These are phyloP conservation scores for Vitis vinifera DNA, from an alignment of 164 flowering plant genomes.

Conservation along the genomic window DNA sequence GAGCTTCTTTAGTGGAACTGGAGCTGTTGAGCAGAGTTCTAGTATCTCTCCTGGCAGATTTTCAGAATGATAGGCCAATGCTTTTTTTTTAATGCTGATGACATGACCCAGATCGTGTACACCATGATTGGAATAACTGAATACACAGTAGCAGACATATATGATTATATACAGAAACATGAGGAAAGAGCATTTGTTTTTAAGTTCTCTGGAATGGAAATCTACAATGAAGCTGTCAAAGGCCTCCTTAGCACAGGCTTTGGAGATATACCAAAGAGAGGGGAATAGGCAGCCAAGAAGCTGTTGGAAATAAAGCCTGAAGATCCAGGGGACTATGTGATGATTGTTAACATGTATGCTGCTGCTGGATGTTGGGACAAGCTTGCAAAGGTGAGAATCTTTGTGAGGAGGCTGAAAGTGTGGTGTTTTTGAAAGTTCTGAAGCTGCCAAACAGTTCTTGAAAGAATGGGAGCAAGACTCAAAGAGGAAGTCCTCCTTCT, in stretches of 20 bases:
- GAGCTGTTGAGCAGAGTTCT: conserved; percentile 25
- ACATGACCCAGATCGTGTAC: conserved; percentile 20
- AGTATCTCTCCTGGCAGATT: too few species aligned
- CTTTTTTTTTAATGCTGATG: too few species aligned
- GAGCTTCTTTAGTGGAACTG: conserved; percentile 67
- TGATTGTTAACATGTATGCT: conserved; percentile 64
- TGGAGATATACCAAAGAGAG: conserved; percentile 16
- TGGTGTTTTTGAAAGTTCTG: too few species aligned
- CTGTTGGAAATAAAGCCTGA: conserved; percentile 47
- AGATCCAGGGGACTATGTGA: conserved; percentile 50
- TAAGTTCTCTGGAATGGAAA: conserved; percentile 98
- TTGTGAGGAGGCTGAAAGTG: conserved; percentile 31
- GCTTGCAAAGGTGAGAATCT: conserved; percentile 45
- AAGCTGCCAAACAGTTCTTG: too few species aligned
- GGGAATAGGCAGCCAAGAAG: conserved; percentile 61
- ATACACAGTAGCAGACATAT: conserved; percentile 77
- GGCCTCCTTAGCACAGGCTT: conserved; percentile 67
- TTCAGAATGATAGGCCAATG: too few species aligned
- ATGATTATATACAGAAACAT: conserved; percentile 72
- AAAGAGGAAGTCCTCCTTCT: too few species aligned
- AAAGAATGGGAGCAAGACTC: too few species aligned
- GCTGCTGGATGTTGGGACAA: conserved; percentile 51
- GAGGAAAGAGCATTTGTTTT: conserved; percentile 77
- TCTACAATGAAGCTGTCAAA: conserved; percentile 89
- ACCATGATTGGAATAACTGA: conserved; percentile 94